These are phyloP conservation scores for Puccinia horiana DNA, from an alignment of 1,284 basidiomycete species.

Conservation along the genomic window DNA sequence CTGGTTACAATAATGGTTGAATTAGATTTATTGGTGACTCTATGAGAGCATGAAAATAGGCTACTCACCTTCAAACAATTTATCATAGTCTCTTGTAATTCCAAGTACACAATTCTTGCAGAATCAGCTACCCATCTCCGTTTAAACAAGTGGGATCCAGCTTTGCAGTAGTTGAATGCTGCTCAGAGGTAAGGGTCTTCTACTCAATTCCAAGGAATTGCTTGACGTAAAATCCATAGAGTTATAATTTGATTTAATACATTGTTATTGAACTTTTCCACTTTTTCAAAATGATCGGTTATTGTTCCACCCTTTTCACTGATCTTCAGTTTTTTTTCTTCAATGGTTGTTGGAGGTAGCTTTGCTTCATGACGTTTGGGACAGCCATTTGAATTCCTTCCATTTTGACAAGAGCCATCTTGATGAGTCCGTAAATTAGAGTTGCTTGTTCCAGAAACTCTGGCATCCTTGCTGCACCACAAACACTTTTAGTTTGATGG, in stretches of 20 bases:
- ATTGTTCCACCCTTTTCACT: background rate
- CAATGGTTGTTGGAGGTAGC: background rate
- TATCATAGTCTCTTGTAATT: too few species aligned
- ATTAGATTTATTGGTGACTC: background rate
- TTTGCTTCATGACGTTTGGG: conserved; percentile 3
- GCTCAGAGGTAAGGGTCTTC: too few species aligned
- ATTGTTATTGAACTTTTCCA: background rate
- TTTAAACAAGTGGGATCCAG: too few species aligned
- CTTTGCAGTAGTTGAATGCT: too few species aligned
- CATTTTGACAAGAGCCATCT: conserved; percentile 7
- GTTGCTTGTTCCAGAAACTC: background rate
- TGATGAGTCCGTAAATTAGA: conserved; percentile 9
- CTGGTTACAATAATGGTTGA: background rate
- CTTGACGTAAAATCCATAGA: conserved; percentile 11
- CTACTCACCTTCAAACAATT: too few species aligned
- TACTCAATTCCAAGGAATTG: too few species aligned
- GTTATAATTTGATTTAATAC: background rate
- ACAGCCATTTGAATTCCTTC: background rate
- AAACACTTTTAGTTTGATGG: background rate
- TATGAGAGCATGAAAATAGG: background rate
- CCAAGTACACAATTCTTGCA: background rate
- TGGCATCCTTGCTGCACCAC: background rate
- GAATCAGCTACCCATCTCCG: conserved; percentile 10
- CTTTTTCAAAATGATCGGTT: background rate
- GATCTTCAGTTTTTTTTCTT: background rate